phyloP scores from a whole-genome alignment of 306 rosid genomes.

The Cicer chorassanicum region DNA sequence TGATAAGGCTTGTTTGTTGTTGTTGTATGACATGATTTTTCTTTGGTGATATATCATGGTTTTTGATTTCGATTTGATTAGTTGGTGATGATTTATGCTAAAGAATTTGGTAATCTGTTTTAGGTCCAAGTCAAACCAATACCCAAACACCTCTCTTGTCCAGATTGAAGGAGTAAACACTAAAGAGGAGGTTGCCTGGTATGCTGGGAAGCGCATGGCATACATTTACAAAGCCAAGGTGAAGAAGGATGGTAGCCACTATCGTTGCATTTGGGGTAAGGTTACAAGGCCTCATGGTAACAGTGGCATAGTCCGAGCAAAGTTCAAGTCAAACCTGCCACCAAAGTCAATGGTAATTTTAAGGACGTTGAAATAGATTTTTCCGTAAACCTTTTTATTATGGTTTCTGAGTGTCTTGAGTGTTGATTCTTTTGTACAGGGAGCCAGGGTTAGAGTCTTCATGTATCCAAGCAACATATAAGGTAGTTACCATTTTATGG shows the following conservation, averaged over 20 bases:
- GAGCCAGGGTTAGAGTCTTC: constrained; percentile 88
- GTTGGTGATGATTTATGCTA: neutral
- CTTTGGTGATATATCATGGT: neutral
- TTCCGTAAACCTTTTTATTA: neutral
- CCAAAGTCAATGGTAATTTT: constrained; percentile 83
- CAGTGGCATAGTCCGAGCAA: constrained; percentile 91
- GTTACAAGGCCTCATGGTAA: constrained; percentile 92
- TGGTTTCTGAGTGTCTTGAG: constrained; percentile 37
- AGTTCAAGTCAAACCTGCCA: constrained; percentile 89
- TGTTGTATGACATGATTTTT: neutral
- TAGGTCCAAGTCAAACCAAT: constrained; percentile 95
- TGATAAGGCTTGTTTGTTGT: too few species aligned
- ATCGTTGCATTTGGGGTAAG: constrained; percentile 99
- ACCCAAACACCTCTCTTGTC: constrained; percentile 80
- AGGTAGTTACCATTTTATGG: constrained; percentile 52
- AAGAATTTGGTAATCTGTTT: constrained; percentile 14
- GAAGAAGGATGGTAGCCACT: constrained; percentile 76
- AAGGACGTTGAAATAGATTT: neutral
- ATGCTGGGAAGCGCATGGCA: constrained; percentile 86
- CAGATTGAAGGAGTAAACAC: constrained; percentile 96
- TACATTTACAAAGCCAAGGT: constrained; percentile 95
- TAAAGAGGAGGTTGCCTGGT: constrained; percentile 88
- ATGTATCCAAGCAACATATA: constrained; percentile 95
- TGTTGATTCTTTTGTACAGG: constrained; percentile 53
- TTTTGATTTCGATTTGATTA: neutral